Evolutionary conservation across 139 green algal species (phyloP).

Genomic region (Tetraselmis chui): DNA sequence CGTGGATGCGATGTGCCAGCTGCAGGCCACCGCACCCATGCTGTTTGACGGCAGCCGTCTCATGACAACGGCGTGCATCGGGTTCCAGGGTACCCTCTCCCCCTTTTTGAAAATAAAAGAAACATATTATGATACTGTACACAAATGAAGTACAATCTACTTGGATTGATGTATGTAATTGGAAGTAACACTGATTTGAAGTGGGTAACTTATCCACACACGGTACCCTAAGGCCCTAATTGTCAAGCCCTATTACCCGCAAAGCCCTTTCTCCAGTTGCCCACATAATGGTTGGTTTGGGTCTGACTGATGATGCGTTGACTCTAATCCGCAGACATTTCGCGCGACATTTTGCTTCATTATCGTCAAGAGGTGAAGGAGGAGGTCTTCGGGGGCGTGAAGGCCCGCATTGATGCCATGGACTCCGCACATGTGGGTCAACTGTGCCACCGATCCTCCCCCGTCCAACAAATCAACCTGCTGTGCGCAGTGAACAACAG

Average conservation of each 20-base stretch:
- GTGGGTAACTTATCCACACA: too few species aligned
- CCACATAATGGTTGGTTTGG: background rate
- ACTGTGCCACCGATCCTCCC: background rate
- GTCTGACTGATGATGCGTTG: background rate
- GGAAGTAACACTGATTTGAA: background rate
- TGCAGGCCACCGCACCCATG: slow-evolving; percentile 54
- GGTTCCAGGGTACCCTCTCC: slow-evolving; percentile 13
- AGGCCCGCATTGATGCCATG: background rate
- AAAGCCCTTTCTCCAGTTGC: too few species aligned
- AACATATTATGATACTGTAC: background rate
- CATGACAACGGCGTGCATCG: slow-evolving; percentile 39
- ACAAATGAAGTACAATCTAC: background rate
- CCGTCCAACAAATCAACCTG: background rate
- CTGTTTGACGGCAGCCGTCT: slow-evolving; percentile 50
- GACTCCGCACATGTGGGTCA: background rate
- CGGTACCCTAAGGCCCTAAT: too few species aligned
- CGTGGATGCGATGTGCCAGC: slow-evolving; percentile 41
- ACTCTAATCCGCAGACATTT: background rate
- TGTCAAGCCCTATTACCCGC: too few species aligned
- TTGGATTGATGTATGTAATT: background rate
- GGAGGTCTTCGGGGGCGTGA: background rate
- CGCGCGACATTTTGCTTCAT: background rate
- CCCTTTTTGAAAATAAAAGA: background rate
- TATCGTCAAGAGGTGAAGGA: background rate
- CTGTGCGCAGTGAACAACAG: too few species aligned